Percentiles rank a stretch among this genome's conserved stretches.
phyloP scores from a whole-genome alignment of 1,284 basidiomycete genomes.

The Ceratobasidium papillatum region DNA sequence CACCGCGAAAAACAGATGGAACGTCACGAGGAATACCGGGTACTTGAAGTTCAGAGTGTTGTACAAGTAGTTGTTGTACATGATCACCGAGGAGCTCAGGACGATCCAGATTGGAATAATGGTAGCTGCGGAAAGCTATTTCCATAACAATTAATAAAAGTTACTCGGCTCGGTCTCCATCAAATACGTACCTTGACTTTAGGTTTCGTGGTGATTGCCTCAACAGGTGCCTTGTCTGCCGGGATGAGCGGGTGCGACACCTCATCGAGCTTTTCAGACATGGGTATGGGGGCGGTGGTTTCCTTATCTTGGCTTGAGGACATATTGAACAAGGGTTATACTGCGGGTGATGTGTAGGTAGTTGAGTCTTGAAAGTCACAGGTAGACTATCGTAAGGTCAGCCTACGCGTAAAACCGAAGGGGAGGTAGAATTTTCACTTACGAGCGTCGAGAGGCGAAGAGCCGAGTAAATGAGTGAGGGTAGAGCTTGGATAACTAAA shows the following conservation, averaged over 20 bases:
- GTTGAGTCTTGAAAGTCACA: slow-evolving; percentile 3
- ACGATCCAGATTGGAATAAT: slow-evolving; percentile 92
- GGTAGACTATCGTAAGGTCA: slow-evolving; percentile 13
- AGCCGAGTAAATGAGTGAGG: slow-evolving; percentile 31
- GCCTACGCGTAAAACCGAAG: neutral
- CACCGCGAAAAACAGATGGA: slow-evolving; percentile 84
- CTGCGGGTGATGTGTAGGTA: neutral
- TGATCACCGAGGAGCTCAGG: slow-evolving; percentile 89
- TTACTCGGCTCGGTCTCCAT: neutral
- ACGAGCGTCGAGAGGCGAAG: slow-evolving; percentile 34
- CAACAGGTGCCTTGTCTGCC: slow-evolving; percentile 3
- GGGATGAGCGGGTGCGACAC: slow-evolving; percentile 32
- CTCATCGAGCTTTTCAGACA: slow-evolving; percentile 28
- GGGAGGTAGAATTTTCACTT: neutral
- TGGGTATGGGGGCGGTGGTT: neutral
- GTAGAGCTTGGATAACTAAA: neutral
- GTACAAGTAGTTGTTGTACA: slow-evolving; percentile 97
- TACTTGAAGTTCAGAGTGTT: slow-evolving; percentile 82
- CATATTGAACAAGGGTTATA: slow-evolving; percentile 15
- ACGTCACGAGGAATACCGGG: slow-evolving; percentile 90
- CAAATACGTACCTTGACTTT: slow-evolving; percentile 22
- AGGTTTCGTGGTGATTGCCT: slow-evolving; percentile 29
- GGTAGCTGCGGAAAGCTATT: slow-evolving; percentile 58
- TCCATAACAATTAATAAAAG: neutral
- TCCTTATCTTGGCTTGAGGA: slow-evolving; percentile 30